A percentile compares a stretch with the other conserved stretches of the same genome.
Evolutionary conservation across 2,329 filamentous ascomycete genomes (phyloP).

Genomic region (Dothideomycetes sp.): DNA sequence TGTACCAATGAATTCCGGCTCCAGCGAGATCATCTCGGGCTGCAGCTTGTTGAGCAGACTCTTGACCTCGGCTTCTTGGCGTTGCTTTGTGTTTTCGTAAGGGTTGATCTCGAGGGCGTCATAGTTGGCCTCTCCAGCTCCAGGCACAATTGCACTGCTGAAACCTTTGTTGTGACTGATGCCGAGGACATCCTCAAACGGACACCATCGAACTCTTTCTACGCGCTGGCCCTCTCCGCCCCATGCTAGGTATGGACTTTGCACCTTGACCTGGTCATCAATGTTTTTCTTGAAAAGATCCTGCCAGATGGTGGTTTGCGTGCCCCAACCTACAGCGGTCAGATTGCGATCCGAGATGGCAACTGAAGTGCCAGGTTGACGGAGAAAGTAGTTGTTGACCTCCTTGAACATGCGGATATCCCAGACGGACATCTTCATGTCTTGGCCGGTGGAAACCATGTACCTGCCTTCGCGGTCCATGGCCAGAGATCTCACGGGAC

Average conservation of each 20-base stretch:
- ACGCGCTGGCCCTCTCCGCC: slow-evolving; percentile 73
- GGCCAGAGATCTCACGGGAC: slow-evolving; percentile 75
- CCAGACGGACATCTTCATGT: slow-evolving; percentile 88
- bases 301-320: slow-evolving; percentile 81
- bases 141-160: slow-evolving; percentile 79
- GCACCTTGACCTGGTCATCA: slow-evolving; percentile 63
- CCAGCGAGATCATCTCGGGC: slow-evolving; percentile 92
- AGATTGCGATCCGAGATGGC: slow-evolving; percentile 82
- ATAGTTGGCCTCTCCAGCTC: slow-evolving; percentile 93
- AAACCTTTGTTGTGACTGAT: slow-evolving; percentile 78
- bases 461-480: slow-evolving; percentile 85
- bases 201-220: slow-evolving; percentile 81
- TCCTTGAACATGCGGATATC: slow-evolving; percentile 91
- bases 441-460: slow-evolving; percentile 89
- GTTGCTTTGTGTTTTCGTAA: slow-evolving; percentile 85
- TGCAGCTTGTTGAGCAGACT: slow-evolving; percentile 84
- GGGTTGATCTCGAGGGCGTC: slow-evolving; percentile 90
- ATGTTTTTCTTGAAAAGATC: slow-evolving; percentile 65
- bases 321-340: slow-evolving; percentile 85
- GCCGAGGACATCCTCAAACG: slow-evolving; percentile 86
- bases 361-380: slow-evolving; percentile 70
- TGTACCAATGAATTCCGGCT: slow-evolving; percentile 84
- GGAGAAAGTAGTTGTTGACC: slow-evolving; percentile 78
- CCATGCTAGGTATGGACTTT: slow-evolving; percentile 88
- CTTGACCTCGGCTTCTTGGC: slow-evolving; percentile 86